These are phyloP conservation scores for Zygosaccharomyces bisporus DNA, from an alignment of 805 yeast genomes.

Conservation along the genomic window DNA sequence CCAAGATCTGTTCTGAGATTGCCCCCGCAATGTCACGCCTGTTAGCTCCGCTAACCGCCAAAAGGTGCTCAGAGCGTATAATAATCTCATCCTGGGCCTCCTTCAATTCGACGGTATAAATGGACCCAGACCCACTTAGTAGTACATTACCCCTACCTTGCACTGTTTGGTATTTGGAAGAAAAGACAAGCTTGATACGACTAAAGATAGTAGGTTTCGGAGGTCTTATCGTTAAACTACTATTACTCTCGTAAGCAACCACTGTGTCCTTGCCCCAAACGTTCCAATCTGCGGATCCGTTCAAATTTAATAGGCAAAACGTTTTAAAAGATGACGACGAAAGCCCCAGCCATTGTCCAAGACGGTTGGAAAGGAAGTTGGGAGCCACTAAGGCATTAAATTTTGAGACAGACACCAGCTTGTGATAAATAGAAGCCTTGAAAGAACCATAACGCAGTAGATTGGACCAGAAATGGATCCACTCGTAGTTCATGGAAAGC, in stretches of 20 bases:
- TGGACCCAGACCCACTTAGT: conserved; percentile 28
- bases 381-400: conserved; percentile 29
- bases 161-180: conserved; percentile 22
- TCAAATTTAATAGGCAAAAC: conserved; percentile 19
- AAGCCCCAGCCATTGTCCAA: conserved; percentile 18
- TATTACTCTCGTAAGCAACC: conserved; percentile 31
- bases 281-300: conserved; percentile 34
- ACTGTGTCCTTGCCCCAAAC: conserved; percentile 30
- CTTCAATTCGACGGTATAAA: conserved; percentile 29
- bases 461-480: conserved; percentile 24
- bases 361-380: conserved; percentile 19
- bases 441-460: conserved; percentile 20
- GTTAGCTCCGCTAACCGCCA: conserved; percentile 33
- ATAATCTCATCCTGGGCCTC: conserved; percentile 27
- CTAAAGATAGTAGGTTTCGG: conserved; percentile 11
- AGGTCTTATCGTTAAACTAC: conserved; percentile 24
- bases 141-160: conserved; percentile 35
- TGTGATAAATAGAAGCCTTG: conserved; percentile 23
- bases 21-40: conserved; percentile 27
- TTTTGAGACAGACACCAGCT: conserved; percentile 15
- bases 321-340: conserved; percentile 22
- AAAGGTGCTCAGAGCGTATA: conserved; percentile 29
- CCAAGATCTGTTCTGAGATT: conserved; percentile 15
- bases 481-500: conserved; percentile 22
- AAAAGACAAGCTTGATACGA: conserved; percentile 13